Evolutionary conservation across 1,284 basidiomycete genomes (phyloP).

Genomic region (Leccinum solheimii): DNA sequence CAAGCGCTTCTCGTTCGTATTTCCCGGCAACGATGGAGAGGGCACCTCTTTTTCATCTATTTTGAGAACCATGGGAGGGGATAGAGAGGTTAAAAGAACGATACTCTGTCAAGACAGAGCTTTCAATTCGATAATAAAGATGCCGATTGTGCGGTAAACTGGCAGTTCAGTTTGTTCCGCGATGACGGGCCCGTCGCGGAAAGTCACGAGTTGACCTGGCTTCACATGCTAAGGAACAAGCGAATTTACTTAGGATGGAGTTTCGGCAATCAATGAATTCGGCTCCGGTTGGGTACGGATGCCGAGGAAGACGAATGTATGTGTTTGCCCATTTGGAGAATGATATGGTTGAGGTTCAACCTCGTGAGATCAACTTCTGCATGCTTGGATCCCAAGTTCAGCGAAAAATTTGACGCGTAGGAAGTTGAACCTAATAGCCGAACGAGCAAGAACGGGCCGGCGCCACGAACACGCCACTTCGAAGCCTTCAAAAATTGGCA

Average conservation of each 20-base stretch:
- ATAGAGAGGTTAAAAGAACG: background rate
- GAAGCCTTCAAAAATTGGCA: no score
- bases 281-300: background rate
- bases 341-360: no score
- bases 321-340: no score
- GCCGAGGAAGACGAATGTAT: no score
- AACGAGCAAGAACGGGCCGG: no score
- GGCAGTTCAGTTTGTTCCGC: background rate
- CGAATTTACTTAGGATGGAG: no score
- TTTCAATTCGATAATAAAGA: background rate
- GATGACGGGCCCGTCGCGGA: background rate
- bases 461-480: no score
- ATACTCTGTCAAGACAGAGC: background rate
- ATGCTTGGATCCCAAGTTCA: no score
- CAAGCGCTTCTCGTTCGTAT: constrained; percentile 4
- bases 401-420: no score
- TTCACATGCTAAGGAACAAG: background rate
- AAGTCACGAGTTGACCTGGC: background rate
- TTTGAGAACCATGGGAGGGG: constrained; percentile 10
- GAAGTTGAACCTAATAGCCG: no score
- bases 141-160: background rate
- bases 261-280: background rate
- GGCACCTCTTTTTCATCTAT: background rate
- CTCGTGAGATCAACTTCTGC: no score
- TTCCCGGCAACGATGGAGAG: background rate